Evolutionary conservation across 768 basidiomycete genomes (phyloP), one percentile per base, ranked within the genome.

Genomic region (Boletus pseudopeckii): DNA sequence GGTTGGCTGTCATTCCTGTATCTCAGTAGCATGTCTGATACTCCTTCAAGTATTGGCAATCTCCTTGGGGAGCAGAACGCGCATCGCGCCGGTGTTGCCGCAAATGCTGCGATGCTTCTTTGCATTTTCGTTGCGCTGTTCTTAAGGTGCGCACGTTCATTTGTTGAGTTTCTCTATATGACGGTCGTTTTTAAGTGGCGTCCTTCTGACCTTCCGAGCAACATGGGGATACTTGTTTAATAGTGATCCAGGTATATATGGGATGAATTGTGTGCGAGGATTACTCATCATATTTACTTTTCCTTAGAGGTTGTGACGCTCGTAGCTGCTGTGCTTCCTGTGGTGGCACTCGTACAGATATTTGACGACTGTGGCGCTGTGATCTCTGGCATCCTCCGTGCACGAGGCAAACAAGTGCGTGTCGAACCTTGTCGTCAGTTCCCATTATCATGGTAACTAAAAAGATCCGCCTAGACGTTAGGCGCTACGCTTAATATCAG

Each of bases 401-500:
- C 94, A 0, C 74, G 83, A 37, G 93, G 95, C 6, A 89, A 87
- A 68, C 90, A 90, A 68, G 84, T 77, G 46, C 14, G 71, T 61
- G 6, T 37, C 26, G 42, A 50, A 2, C 1, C 10, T 2, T 20
- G 7, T 11, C 17, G 8, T 43, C 28, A 28, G 28, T 7, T 34
- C 33, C 18, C 15, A 1, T 26, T 40, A 6, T n/a, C n/a, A n/a
- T 30, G 28, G 17, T 48, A 20, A 51, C 39, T 22, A 20, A 52
- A 30, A 30, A 26, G 20, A 30, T 9, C 9, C 10, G 3, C n/a
- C 28, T 66, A 91, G 80, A 81, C 86, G 44, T 78, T 84, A 2
- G 92, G 92, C 9, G 92, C 92, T 0, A 55, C 91, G 26, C 74
- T 94, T 52, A 94, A 94, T 65, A 72, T 93, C 17, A 86, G 83